Conservation (phyloP, 78 protist species). For the Cavenderia fasciculata region DNA sequence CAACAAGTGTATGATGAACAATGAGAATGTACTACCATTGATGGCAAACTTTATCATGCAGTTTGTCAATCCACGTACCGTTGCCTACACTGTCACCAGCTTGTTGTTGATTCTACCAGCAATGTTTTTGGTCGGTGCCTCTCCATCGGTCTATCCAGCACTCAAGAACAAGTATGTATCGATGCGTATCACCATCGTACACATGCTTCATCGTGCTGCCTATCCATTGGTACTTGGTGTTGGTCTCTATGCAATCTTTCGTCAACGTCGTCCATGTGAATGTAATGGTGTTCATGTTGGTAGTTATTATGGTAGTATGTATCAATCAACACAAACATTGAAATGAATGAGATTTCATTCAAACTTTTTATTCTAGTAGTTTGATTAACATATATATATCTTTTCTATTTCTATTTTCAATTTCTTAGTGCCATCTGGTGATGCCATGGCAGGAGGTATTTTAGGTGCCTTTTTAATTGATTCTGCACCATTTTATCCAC, state of each 20-base stretch:
- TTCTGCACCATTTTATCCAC: constrained; percentile 72
- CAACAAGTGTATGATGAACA: constrained; percentile 50
- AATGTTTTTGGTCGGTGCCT: constrained; percentile 20
- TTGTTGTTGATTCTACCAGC: constrained; percentile 57
- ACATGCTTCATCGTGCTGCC: constrained; percentile 69
- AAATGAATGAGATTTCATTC: no score
- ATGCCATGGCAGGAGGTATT: constrained; percentile 79
- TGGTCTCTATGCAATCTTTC: constrained; percentile 64
- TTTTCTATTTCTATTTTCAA: not conserved
- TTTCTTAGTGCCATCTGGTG: constrained; percentile 56
- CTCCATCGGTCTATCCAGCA: constrained; percentile 66
- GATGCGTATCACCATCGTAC: constrained; percentile 13
- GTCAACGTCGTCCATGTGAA: constrained; percentile 65
- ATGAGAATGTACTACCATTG: constrained; percentile 58
- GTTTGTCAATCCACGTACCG: constrained; percentile 76
- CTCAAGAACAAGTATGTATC: constrained; percentile 45
- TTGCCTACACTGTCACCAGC: constrained; percentile 17
- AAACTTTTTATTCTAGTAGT: no score
- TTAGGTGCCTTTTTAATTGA: constrained; percentile 61
- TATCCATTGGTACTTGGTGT: constrained; percentile 76
- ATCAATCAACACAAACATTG: no score
- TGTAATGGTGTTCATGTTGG: constrained; percentile 67
- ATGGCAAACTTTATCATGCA: constrained; percentile 72
- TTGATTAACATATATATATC: no score
- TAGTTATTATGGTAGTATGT: constrained; percentile 50